Percentiles rank a stretch among this genome's conserved stretches.
Conservation (phyloP, 495 filamentous ascomycete genomes). For the Trichoderma gamsii region DNA sequence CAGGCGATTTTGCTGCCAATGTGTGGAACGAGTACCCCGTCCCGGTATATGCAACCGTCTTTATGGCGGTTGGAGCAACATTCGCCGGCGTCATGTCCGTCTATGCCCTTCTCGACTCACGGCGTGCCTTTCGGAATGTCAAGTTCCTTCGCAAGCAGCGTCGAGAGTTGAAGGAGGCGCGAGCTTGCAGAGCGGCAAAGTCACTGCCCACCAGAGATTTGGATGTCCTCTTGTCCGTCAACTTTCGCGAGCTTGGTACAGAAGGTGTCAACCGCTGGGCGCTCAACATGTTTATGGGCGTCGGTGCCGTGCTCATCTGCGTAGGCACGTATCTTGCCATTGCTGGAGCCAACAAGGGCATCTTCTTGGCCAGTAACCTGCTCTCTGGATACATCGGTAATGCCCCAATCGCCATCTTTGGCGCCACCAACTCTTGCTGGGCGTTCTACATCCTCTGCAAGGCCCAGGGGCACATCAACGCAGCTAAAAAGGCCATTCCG, state of each 20-base stretch:
- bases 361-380: constrained; percentile 41
- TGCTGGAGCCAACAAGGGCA: constrained; percentile 33
- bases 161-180: constrained; percentile 21
- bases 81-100: constrained; percentile 37
- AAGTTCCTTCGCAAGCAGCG: constrained; percentile 33
- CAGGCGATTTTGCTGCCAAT: constrained; percentile 47
- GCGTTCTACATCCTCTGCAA: constrained; percentile 12
- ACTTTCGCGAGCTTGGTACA: constrained; percentile 36
- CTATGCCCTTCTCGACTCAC: constrained; percentile 37
- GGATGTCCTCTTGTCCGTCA: constrained; percentile 32
- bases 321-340: constrained; percentile 45
- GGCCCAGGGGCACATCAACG: constrained; percentile 8
- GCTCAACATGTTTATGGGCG: constrained; percentile 41
- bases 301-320: constrained; percentile 39
- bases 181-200: neutral
- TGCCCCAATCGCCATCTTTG: constrained; percentile 28
- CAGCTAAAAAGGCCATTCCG: neutral
- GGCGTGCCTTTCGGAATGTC: constrained; percentile 39
- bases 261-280: constrained; percentile 39
- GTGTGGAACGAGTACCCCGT: constrained; percentile 47
- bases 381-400: constrained; percentile 46
- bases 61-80: constrained; percentile 46
- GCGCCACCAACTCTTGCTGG: constrained; percentile 2
- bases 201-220: constrained; percentile 18
- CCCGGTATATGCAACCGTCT: constrained; percentile 36